Evolutionary conservation across 257 asterid genomes (phyloP), one percentile per base, ranked within the genome.

Genomic region (Ajuga chamaepitys): DNA sequence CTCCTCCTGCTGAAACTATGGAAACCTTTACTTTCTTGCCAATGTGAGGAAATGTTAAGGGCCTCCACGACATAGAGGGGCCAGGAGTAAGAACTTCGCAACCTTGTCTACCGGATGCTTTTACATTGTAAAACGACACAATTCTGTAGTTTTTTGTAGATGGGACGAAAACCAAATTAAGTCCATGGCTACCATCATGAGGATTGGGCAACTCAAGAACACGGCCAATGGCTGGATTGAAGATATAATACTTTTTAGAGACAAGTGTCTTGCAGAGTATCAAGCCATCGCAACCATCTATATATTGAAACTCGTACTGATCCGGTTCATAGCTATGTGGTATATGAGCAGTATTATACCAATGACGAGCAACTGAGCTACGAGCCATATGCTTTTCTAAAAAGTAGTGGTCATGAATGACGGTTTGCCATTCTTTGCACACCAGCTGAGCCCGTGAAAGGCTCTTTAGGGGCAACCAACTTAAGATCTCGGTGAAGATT

Each of bases 131-230:
- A 6, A 68, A 17, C 10, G 57, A 59, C 16, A 68, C 75, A 63
- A 75, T 10, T 18, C 24, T 64, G 28, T 63, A 68, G 65, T n/a
- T 55, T 3, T 20, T 9, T 4, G 44, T 37, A 25, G 71, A 5
- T 3, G 72, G 52, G 11, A 70, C 41, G 22, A 11, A 60, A 3
- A n/a, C 32, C 2, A 74, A 1, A 54, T 61, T 60, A 2, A 12
- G 1, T 7, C 58, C 56, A 18, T 24, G 8, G 46, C 0, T 28
- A 2, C 5, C 13, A 0, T 4, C 8, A 13, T 37, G 74, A 6
- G 82, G 80, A 35, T 67, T 24, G 1, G 85, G 85, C 66, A 76
- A 17, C 2, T 61, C 54, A 32, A 76, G 68, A 5, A 13, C 30
- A 7, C 48, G 68, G 11, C 14, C 13, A 1, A 53, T 56, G 35